Conservation (phyloP, 2,329 filamentous ascomycete species). For the Knufia fluminis region DNA sequence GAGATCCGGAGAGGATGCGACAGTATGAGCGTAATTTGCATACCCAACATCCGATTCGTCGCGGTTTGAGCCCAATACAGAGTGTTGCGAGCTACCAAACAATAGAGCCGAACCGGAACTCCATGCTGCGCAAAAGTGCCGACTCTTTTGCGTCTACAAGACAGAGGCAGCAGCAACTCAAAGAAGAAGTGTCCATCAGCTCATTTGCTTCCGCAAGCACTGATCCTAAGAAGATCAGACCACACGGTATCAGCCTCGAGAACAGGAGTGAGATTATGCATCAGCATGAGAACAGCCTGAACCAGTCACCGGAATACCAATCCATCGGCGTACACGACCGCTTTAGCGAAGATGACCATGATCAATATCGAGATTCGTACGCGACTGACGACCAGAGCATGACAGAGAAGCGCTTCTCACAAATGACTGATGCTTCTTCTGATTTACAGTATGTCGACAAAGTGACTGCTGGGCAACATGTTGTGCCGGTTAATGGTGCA, state of each 20-base stretch:
- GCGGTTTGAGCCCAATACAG: slow-evolving; percentile 77
- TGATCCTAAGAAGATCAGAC: slow-evolving; percentile 44
- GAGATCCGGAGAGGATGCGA: slow-evolving; percentile 33
- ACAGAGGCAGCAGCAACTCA: slow-evolving; percentile 28
- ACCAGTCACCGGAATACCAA: slow-evolving; percentile 2
- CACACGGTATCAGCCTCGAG: slow-evolving; percentile 45
- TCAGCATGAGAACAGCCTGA: slow-evolving; percentile 25
- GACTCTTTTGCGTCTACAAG: slow-evolving; percentile 56
- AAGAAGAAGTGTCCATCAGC: slow-evolving; percentile 42
- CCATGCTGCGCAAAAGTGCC: slow-evolving; percentile 40
- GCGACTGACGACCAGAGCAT: slow-evolving; percentile 46
- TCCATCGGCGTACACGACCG: slow-evolving; percentile 14
- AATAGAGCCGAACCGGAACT: slow-evolving; percentile 53
- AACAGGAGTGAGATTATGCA: slow-evolving; percentile 41
- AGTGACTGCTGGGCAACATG: slow-evolving; percentile 56
- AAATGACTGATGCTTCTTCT: slow-evolving; percentile 47
- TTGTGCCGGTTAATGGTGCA: slow-evolving; percentile 58
- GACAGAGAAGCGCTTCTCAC: slow-evolving; percentile 43
- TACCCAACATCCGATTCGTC: slow-evolving; percentile 54
- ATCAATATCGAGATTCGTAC: slow-evolving; percentile 37
- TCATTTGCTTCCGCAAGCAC: slow-evolving; percentile 51
- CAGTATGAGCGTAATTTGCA: slow-evolving; percentile 49
- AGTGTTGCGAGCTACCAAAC: slow-evolving; percentile 80
- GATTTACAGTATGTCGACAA: slow-evolving; percentile 49
- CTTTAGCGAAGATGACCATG: slow-evolving; percentile 28